These are phyloP conservation scores for Eragrostis nindensis DNA, from an alignment of 176 grass and related monocot genomes.

Conservation along the genomic window DNA sequence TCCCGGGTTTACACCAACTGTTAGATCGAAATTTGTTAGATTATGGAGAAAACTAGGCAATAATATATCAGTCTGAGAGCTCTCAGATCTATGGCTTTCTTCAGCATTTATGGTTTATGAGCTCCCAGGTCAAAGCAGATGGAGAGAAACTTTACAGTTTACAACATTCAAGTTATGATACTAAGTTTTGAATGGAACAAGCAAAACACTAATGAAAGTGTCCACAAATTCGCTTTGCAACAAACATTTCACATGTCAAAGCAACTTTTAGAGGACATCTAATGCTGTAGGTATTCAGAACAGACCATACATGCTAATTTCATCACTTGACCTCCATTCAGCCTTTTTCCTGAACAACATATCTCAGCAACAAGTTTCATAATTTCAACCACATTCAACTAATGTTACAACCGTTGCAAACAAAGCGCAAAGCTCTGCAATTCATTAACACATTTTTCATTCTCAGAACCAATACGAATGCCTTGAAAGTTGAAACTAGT, in stretches of 20 bases:
- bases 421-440: neutral
- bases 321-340: neutral
- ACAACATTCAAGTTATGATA: neutral
- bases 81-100: neutral
- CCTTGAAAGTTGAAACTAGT: neutral
- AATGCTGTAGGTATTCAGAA: slow-evolving; percentile 10
- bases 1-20: neutral
- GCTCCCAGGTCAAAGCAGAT: neutral
- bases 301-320: neutral
- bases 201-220: neutral
- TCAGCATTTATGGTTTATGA: neutral
- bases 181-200: neutral
- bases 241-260: neutral
- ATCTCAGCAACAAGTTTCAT: neutral
- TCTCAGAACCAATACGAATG: neutral
- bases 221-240: neutral
- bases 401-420: neutral
- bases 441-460: neutral
- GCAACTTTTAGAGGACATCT: neutral
- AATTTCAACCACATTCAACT: neutral
- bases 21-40: neutral
- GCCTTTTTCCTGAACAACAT: neutral
- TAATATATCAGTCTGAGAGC: neutral
- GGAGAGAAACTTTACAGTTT: neutral
- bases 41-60: slow-evolving; percentile 15